phyloP scores from a whole-genome alignment of 192 early-diverging fungal species.

The Chytriomyces confervae region DNA sequence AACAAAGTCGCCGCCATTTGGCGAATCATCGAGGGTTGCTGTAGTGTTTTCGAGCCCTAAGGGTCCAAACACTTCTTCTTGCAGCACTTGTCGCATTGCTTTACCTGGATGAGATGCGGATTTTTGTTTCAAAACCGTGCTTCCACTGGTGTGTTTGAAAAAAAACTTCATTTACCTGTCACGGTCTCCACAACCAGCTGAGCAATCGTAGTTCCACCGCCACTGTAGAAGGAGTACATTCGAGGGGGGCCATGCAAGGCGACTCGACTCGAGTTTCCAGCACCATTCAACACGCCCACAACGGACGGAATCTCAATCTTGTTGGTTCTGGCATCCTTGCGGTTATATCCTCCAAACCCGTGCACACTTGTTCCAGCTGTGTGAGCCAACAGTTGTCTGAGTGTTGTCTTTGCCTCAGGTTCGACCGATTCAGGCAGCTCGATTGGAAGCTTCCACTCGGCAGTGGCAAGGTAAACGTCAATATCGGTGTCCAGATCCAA shows the following conservation, averaged over 20 bases:
- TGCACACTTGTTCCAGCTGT: conserved; percentile 36
- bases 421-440: background rate
- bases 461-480: conserved; percentile 27
- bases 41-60: conserved; percentile 31
- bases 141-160: background rate
- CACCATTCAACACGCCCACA: conserved; percentile 24
- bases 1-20: conserved; percentile 28
- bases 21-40: background rate
- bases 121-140: too few relatives aligned
- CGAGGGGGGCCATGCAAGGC: conserved; percentile 28
- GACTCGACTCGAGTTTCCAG: conserved; percentile 28
- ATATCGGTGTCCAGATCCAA: conserved; percentile 47
- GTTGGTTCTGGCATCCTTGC: conserved; percentile 12
- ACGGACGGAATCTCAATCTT: conserved; percentile 19
- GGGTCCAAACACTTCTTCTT: conserved; percentile 36
- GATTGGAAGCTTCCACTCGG: conserved; percentile 4
- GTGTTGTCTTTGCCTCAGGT: conserved; percentile 17
- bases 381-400: conserved; percentile 41
- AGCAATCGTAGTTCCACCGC: conserved; percentile 37
- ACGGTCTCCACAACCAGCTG: conserved; percentile 45
- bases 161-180: conserved; percentile 29
- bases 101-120: too few relatives aligned
- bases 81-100: conserved; percentile 3
- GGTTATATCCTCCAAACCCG: conserved; percentile 41
- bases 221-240: conserved; percentile 32